Conservation (phyloP, 2,329 filamentous ascomycete species). For the Fusarium austroafricanum region DNA sequence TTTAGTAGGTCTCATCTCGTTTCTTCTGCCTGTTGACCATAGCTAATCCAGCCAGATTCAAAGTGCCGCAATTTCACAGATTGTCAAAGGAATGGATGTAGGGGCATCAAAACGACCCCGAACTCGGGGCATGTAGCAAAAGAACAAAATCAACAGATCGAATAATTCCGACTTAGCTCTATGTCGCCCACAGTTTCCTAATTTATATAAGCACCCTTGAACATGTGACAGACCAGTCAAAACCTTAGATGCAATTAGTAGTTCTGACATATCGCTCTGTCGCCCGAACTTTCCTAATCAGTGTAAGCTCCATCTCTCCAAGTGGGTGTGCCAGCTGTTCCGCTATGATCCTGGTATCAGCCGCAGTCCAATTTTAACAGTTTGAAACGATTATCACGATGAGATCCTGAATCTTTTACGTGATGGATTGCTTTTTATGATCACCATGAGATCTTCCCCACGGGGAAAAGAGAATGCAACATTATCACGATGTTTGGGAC, state of each 20-base stretch:
- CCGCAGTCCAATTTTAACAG: conserved; percentile 21
- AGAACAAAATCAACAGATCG: conserved; percentile 9
- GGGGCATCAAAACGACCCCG: conserved; percentile 7
- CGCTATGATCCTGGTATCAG: neutral
- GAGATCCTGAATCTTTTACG: conserved; percentile 14
- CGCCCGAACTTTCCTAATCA: conserved; percentile 29
- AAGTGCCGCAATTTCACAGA: conserved; percentile 17
- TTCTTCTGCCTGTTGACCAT: neutral
- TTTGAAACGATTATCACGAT: conserved; percentile 6
- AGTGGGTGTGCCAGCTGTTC: conserved; percentile 1
- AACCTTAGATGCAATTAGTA: conserved; percentile 1
- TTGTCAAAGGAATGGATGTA: conserved; percentile 9
- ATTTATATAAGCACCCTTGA: conserved; percentile 13
- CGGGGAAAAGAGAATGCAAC: conserved; percentile 33
- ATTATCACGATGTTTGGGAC: neutral
- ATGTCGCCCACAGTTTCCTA: conserved; percentile 30
- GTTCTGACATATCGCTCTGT: conserved; percentile 13
- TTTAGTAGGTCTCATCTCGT: conserved; percentile 37
- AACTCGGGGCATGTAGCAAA: neutral
- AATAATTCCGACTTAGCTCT: conserved; percentile 4
- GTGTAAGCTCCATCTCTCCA: conserved; percentile 18
- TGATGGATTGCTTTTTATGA: conserved; percentile 15
- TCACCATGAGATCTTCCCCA: conserved; percentile 35
- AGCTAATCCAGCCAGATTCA: conserved; percentile 11
- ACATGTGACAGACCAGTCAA: neutral